Evolutionary conservation across 352 stramenopile genomes (phyloP).

Genomic region (Phytophthora macrochlamydospora): DNA sequence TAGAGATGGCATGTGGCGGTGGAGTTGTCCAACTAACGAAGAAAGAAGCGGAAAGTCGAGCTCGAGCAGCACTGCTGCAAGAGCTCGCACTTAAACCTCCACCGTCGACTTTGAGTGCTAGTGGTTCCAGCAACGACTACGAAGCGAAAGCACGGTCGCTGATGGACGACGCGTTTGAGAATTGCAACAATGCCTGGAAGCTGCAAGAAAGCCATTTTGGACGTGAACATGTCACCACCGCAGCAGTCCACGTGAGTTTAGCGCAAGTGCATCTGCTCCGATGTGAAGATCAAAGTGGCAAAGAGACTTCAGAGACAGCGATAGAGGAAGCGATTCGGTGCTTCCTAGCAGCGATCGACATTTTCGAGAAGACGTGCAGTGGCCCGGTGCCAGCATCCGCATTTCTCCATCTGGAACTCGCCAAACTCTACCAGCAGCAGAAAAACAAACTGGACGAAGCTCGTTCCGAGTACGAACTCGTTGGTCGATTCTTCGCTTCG

Average conservation of each 20-base stretch:
- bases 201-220: constrained; percentile 57
- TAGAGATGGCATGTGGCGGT: constrained; percentile 27
- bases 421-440: constrained; percentile 55
- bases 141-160: constrained; percentile 30
- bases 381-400: constrained; percentile 58
- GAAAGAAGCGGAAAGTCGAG: constrained; percentile 56
- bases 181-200: constrained; percentile 66
- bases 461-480: constrained; percentile 36
- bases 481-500: constrained; percentile 63
- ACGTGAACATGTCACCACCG: constrained; percentile 58
- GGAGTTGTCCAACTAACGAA: constrained; percentile 41
- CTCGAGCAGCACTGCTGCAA: constrained; percentile 41
- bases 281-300: constrained; percentile 11
- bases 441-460: constrained; percentile 12
- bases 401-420: constrained; percentile 66
- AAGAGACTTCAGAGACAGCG: constrained; percentile 19
- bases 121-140: constrained; percentile 8
- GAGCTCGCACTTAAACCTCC: constrained; percentile 40
- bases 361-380: constrained; percentile 63
- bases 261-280: constrained; percentile 58
- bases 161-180: constrained; percentile 72
- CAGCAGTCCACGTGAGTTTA: constrained; percentile 52
- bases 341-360: constrained; percentile 54
- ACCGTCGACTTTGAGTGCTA: constrained; percentile 9
- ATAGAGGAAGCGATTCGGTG: constrained; percentile 42